phyloP scores from a whole-genome alignment of 1,139 yeast species.

The Saccharomyces hybrid region DNA sequence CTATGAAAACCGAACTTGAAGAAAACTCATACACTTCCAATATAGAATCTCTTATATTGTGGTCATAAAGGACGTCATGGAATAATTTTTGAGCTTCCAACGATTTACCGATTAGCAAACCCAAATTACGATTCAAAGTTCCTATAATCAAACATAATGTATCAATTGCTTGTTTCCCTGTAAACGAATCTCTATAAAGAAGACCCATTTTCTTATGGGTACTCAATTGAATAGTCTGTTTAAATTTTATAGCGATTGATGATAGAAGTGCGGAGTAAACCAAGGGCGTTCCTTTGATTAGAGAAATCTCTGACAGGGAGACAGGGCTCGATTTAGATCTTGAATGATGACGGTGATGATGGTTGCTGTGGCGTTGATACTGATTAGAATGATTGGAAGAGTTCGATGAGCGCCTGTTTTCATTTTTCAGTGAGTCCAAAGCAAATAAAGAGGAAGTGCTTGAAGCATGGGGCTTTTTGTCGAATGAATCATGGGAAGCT shows the following conservation, averaged over 20 bases:
- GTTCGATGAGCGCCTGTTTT: slow-evolving; percentile 14
- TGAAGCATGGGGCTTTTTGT: background rate
- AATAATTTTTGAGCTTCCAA: slow-evolving; percentile 90
- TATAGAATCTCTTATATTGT: slow-evolving; percentile 77
- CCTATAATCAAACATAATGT: slow-evolving; percentile 74
- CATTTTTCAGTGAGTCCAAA: slow-evolving; percentile 23
- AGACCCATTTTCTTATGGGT: slow-evolving; percentile 89
- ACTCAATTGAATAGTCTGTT: slow-evolving; percentile 61
- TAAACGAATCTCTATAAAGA: slow-evolving; percentile 87
- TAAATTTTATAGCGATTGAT: slow-evolving; percentile 71
- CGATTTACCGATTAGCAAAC: slow-evolving; percentile 80
- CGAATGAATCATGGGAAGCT: slow-evolving; percentile 30
- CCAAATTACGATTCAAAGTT: slow-evolving; percentile 86
- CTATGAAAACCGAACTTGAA: slow-evolving; percentile 37
- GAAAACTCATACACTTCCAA: slow-evolving; percentile 85
- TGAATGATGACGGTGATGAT: slow-evolving; percentile 4
- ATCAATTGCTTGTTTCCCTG: slow-evolving; percentile 93
- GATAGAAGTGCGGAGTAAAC: slow-evolving; percentile 85
- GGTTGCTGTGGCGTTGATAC: slow-evolving; percentile 4
- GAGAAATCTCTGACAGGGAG: background rate
- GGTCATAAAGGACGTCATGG: slow-evolving; percentile 94
- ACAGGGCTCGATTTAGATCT: background rate
- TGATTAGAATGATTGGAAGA: background rate
- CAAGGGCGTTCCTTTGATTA: slow-evolving; percentile 23
- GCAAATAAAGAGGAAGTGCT: slow-evolving; percentile 23